Evolutionary conservation across 176 grass and related monocot species (phyloP), one percentile per base, ranked within the genome.

Genomic region (Phragmites australis): DNA sequence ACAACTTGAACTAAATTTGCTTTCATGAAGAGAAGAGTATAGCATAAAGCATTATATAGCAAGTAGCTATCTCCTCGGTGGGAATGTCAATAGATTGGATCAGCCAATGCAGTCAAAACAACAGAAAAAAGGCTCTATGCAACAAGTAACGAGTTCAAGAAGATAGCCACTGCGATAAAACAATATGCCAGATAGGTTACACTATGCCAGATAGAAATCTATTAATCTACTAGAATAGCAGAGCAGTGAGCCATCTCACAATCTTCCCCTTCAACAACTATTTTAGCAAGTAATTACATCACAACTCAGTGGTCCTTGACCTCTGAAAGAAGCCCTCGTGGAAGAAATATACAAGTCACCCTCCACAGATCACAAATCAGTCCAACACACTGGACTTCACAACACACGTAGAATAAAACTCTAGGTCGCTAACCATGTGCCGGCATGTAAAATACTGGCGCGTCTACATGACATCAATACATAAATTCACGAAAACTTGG

Each of bases 251-350:
- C 82, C 76, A 81, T 70, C 82, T 49, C 88, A 17, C 83, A 67
- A 86, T 65, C 72, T 65, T 52, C 44, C 53, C 25, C 27, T 79
- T 62, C 30, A 37, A 52, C 26, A 30, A 61, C 79, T 79, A 78
- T 39, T 65, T 86, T 69, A 69, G 60, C 79, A 90, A 82, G 80
- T 90, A 90, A 90, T 83, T 90, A 90, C 84, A 87, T 75, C 79
- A 82, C 68, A 81, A 83, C n/a, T 63, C 50, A 68, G 74, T 83
- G 41, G 74, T 79, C 34, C 60, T 37, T 39, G 75, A 40, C 74
- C 74, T 51, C 27, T 64, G 58, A 83, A 75, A 72, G 41, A 75
- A 72, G 84, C 61, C 60, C 61, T 27, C 26, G 80, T 83, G 83
- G 88, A 80, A 70, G 75, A 83, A 86, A 74, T 83, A 82, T 83